Evolutionary conservation across 495 filamentous ascomycete genomes (phyloP).

Genomic region (Aspergillus affinis): DNA sequence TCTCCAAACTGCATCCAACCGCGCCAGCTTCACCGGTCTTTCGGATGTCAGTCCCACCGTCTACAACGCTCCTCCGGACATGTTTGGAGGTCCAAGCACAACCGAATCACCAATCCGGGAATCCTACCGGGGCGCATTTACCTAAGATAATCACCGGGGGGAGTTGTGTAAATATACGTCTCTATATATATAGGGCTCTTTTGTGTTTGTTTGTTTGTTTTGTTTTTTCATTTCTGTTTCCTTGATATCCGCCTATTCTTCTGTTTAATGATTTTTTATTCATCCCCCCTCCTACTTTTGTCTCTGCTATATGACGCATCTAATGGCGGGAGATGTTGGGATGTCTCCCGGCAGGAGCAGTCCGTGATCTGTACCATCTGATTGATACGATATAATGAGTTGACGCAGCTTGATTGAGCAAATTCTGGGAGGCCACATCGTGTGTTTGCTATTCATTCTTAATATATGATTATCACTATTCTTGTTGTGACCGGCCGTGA

Average conservation of each 20-base stretch:
- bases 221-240: neutral
- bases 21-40: conserved; percentile 36
- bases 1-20: conserved; percentile 33
- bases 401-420: neutral
- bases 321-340: neutral
- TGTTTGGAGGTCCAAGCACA: conserved; percentile 14
- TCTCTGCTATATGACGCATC: neutral
- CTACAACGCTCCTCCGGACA: conserved; percentile 23
- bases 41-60: conserved; percentile 39
- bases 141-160: neutral
- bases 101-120: conserved; percentile 19
- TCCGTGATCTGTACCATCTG: neutral
- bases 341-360: neutral
- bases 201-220: neutral
- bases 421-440: neutral
- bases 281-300: neutral
- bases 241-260: conserved; percentile 1
- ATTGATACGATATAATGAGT: neutral
- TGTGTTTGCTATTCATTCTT: too few relatives aligned
- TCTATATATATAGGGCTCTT: conserved; percentile 4
- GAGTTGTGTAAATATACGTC: neutral
- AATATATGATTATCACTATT: too few relatives aligned
- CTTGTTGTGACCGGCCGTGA: neutral
- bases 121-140: conserved; percentile 8
- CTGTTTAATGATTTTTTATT: neutral